Conservation (phyloP, 2,329 filamentous ascomycete species). For the Emericellopsis cladophorae region DNA sequence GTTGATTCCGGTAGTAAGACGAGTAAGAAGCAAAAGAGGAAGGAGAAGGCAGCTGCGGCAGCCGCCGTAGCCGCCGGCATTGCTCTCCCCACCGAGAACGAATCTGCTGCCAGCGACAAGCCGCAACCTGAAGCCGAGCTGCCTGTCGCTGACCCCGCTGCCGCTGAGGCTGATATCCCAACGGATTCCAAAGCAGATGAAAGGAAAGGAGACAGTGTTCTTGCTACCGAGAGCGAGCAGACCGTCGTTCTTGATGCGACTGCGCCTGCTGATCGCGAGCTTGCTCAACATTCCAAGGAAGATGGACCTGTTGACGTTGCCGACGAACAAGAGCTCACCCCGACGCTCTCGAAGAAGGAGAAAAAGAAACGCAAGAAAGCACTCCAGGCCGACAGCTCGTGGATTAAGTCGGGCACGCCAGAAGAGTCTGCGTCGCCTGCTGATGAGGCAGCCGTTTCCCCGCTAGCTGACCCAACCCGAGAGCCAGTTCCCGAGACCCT, state of each 20-base stretch:
- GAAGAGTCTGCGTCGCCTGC: neutral
- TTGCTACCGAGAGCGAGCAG: neutral
- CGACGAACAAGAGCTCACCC: neutral
- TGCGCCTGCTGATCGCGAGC: neutral
- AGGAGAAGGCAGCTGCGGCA: too few species aligned
- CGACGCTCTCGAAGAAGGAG: constrained; percentile 3
- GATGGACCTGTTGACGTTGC: neutral
- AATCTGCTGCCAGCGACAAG: too few species aligned
- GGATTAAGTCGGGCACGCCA: neutral
- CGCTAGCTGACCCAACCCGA: neutral
- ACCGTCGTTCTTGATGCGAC: neutral
- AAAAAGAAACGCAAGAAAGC: constrained; percentile 6
- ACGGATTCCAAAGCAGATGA: too few species aligned
- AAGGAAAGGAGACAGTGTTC: too few species aligned
- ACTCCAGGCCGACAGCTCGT: neutral
- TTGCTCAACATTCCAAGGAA: too few species aligned
- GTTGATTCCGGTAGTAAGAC: too few species aligned
- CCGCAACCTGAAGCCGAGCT: neutral
- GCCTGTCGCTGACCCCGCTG: neutral
- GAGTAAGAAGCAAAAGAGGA: too few species aligned
- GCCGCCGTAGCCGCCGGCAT: too few species aligned
- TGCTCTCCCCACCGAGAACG: too few species aligned
- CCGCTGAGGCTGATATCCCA: too few species aligned
- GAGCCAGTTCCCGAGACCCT: neutral
- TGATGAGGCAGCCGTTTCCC: neutral